phyloP scores from a whole-genome alignment of 139 green algal species.

The Micromonas pusilla region DNA sequence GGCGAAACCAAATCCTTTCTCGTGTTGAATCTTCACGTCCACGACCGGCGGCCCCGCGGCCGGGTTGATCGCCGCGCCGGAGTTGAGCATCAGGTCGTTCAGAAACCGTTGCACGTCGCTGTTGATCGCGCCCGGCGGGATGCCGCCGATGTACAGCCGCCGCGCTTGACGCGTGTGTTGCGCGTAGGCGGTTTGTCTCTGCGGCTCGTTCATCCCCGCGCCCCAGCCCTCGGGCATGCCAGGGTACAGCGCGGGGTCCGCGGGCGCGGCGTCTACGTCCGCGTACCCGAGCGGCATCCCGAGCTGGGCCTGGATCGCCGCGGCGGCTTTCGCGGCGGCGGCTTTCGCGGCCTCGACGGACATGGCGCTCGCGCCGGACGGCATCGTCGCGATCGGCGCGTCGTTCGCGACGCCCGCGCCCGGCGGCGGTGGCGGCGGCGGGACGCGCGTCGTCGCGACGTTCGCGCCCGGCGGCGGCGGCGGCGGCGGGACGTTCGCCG shows the following conservation, averaged over 20 bases:
- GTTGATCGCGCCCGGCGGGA: neutral
- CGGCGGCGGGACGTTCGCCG: too few relatives aligned
- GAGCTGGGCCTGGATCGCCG: neutral
- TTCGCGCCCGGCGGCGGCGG: too few relatives aligned
- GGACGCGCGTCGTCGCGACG: too few relatives aligned
- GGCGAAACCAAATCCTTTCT: neutral
- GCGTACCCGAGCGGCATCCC: neutral
- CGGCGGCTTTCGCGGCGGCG: neutral
- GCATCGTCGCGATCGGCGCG: too few relatives aligned
- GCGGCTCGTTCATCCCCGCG: neutral
- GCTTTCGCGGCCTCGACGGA: neutral
- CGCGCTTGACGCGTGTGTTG: neutral
- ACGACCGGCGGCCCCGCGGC: neutral
- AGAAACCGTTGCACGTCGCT: neutral
- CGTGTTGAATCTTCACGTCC: neutral
- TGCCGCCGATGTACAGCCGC: neutral
- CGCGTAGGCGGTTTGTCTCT: neutral
- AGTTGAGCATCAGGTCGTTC: neutral
- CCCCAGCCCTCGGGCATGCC: neutral
- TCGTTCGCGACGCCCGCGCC: too few relatives aligned
- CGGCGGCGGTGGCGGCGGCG: too few relatives aligned
- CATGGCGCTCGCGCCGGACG: neutral
- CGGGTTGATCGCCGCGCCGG: neutral
- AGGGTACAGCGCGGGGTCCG: too few relatives aligned
- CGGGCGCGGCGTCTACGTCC: neutral